Evolutionary conservation across 768 basidiomycete species (phyloP), one percentile per base, ranked within the genome.

Genomic region (Cystobasidiopsis lactophilus): DNA sequence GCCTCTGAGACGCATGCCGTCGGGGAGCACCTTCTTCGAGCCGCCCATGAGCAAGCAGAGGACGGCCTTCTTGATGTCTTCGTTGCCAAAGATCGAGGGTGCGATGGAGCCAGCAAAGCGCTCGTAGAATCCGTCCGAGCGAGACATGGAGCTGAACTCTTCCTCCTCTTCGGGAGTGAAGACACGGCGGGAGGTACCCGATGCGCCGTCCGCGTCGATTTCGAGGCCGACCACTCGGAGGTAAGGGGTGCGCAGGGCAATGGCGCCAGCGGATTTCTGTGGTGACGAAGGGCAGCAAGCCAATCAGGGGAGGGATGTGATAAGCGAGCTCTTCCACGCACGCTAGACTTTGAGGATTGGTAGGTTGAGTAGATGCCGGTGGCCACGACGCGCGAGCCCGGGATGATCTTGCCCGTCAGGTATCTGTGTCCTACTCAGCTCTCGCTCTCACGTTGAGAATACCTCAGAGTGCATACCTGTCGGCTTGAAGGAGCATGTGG

Each of bases 281-380:
- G 46, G n/a, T 21, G 23, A 27, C 3, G 18, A 5, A 27, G 9
- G 14, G 10, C 14, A 47, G 45, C n/a, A 19, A 27, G 9, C 7
- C 40, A 46, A 13, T 27, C 5, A 31, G 38, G 14, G 35, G 21
- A 7, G 13, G n/a, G n/a, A n/a, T n/a, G n/a, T n/a, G n/a, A n/a
- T n/a, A n/a, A n/a, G n/a, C n/a, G n/a, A n/a, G n/a, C n/a, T n/a
- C n/a, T n/a, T n/a, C 47, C 39, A 70, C 75, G 55, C 59, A 86
- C 86, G 23, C 52, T 45, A 57, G 79, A 80, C 67, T 84, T 86
- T 5, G 80, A 70, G 0, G 85, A 78, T 57, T 88, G 83, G 66
- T 88, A 96, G 4, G 93, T 95, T 4, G 89, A 89, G 66, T 89
- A 96, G 52, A 98, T 84, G 11, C 93, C 93, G 1, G 93, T 95